Evolutionary conservation across 129 eudicot genomes (phyloP).

Genomic region (Lonicera japonica): DNA sequence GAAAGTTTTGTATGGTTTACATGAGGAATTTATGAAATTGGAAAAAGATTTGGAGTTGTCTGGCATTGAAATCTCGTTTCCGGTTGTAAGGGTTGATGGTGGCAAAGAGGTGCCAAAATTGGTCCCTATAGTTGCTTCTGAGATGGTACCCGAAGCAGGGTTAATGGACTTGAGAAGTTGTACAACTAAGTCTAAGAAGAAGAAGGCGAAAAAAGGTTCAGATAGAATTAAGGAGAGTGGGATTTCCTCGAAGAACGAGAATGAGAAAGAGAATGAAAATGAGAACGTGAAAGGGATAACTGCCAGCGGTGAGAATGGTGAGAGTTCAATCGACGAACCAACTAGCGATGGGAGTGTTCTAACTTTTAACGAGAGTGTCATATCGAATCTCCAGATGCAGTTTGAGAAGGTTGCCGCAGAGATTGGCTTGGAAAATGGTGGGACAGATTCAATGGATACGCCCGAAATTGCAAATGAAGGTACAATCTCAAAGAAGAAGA

Average conservation of each 20-base stretch:
- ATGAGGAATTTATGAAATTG: constrained; percentile 61
- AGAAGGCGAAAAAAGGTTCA: constrained; percentile 40
- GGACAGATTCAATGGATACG: constrained; percentile 23
- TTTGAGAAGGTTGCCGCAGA: constrained; percentile 77
- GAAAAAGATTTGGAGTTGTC: constrained; percentile 63
- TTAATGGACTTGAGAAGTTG: constrained; percentile 12
- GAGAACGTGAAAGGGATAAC: constrained; percentile 16
- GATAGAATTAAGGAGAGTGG: constrained; percentile 19
- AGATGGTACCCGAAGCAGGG: constrained; percentile 12
- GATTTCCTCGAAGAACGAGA: constrained; percentile 21
- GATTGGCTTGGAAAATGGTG: constrained; percentile 44
- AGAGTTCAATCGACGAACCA: constrained; percentile 17
- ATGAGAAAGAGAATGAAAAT: constrained; percentile 24
- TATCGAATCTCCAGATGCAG: constrained; percentile 80
- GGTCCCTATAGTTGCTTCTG: constrained; percentile 38
- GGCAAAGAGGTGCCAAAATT: constrained; percentile 55
- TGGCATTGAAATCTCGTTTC: constrained; percentile 46
- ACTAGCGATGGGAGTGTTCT: constrained; percentile 17
- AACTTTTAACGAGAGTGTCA: constrained; percentile 42
- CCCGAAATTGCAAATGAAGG: constrained; percentile 22
- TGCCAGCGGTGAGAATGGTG: constrained; percentile 19
- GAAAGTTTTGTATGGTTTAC: constrained; percentile 69
- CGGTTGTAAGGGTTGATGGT: constrained; percentile 21
- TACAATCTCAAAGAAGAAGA: constrained; percentile 53
- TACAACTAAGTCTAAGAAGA: constrained; percentile 19